Percentiles rank a stretch among this genome's conserved stretches.
Conservation (phyloP, 805 yeast genomes). For the Diddensiella caesifluorescens region DNA sequence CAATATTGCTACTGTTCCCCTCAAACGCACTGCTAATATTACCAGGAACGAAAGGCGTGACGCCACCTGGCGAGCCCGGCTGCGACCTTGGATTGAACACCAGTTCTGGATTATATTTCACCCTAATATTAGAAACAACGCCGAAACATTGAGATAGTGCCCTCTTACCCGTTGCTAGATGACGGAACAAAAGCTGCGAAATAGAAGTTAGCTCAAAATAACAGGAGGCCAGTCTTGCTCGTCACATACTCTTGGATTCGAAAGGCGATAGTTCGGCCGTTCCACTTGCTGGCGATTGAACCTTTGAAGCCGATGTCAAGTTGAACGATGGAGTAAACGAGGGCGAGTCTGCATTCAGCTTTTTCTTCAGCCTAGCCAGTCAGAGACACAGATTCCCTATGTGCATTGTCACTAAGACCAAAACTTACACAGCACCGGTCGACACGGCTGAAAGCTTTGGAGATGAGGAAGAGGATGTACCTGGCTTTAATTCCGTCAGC, state of each 20-base stretch:
- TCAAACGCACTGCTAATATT: neutral
- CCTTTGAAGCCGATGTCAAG: slow-evolving; percentile 6
- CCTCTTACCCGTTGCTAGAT: slow-evolving; percentile 1
- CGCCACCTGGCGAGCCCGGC: neutral
- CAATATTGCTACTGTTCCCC: neutral
- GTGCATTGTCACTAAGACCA: no score
- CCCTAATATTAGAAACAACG: no score
- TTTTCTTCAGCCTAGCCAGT: slow-evolving; percentile 32
- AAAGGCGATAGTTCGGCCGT: neutral
- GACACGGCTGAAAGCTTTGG: slow-evolving; percentile 1
- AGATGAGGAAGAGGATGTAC: neutral
- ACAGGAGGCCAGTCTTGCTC: neutral
- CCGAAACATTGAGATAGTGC: no score
- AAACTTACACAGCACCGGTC: neutral
- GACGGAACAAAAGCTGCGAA: slow-evolving; percentile 16
- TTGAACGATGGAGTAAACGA: slow-evolving; percentile 44
- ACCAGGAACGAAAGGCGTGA: slow-evolving; percentile 6
- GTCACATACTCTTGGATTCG: neutral
- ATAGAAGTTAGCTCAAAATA: neutral
- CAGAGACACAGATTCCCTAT: no score
- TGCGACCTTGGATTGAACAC: slow-evolving; percentile 14
- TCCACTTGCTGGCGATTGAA: slow-evolving; percentile 2
- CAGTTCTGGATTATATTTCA: slow-evolving; percentile 18
- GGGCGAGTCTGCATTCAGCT: slow-evolving; percentile 53
- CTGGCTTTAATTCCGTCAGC: slow-evolving; percentile 1